A percentile compares a stretch with the other conserved stretches of the same genome.
Conservation (phyloP, 495 filamentous ascomycete species). For the Endocarpon pusillum region DNA sequence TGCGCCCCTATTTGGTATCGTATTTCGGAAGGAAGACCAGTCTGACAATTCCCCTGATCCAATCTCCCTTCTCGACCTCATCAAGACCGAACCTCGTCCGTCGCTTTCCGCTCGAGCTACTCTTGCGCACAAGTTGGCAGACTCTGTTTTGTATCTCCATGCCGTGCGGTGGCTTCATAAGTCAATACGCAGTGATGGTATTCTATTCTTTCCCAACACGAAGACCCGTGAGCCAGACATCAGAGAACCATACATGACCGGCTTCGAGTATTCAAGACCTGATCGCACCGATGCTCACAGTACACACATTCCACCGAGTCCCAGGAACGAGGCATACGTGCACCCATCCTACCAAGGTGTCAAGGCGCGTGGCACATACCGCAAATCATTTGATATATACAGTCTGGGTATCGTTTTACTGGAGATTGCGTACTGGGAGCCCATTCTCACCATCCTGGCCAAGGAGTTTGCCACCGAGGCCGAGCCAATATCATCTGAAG, state of each 20-base stretch:
- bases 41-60: neutral
- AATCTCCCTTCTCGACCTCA: neutral
- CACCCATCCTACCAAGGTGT: slow-evolving; percentile 22
- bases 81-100: slow-evolving; percentile 1
- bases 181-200: slow-evolving; percentile 32
- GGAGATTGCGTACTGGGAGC: slow-evolving; percentile 34
- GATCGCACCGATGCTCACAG: slow-evolving; percentile 14
- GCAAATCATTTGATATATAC: slow-evolving; percentile 35
- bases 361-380: slow-evolving; percentile 19
- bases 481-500: too few relatives aligned
- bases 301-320: slow-evolving; percentile 31
- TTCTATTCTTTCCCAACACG: slow-evolving; percentile 30
- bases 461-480: too few relatives aligned
- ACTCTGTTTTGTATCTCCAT: slow-evolving; percentile 20
- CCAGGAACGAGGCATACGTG: slow-evolving; percentile 25
- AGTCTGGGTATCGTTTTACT: slow-evolving; percentile 29
- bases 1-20: neutral
- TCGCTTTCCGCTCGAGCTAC: slow-evolving; percentile 5
- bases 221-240: slow-evolving; percentile 16
- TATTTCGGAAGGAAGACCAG: neutral
- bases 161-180: slow-evolving; percentile 43
- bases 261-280: slow-evolving; percentile 39
- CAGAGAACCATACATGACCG: slow-evolving; percentile 26
- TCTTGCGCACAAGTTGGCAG: slow-evolving; percentile 6
- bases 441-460: too few relatives aligned